Evolutionary conservation across 1,139 yeast genomes (phyloP), one percentile per base, ranked within the genome.

Genomic region (Entelexis paramagnoliae): DNA sequence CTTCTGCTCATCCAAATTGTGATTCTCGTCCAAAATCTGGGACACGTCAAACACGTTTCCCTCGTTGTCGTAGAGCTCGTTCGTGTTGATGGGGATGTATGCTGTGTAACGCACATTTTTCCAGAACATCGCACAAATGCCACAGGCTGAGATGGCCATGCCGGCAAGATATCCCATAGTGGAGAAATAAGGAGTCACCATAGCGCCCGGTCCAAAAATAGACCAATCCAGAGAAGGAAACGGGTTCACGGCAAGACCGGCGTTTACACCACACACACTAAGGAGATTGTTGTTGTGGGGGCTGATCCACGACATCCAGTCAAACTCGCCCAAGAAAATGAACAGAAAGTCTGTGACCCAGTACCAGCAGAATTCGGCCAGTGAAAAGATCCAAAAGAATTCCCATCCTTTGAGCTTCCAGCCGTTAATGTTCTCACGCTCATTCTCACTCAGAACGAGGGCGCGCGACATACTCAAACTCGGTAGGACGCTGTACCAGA

Each of bases 381-480:
- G 63, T 50, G 72, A 68, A 3, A 68, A 63, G 4, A 60, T 45
- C 48, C 59, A 59, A 52, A 61, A 60, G 17, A 58, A 52, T 44
- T 60, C 59, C 42, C 52, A 54, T 19, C 61, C 68, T 40, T 75
- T 67, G 17, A 74, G 65, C 32, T 57, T 65, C 77, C 78, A 73
- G 5, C 77, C 77, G 56, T 71, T 64, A 49, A 74, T 70, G 38
- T 58, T 65, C 60, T 71, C 76, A 51, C 70, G 69, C 55, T 66
- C 65, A 52, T 66, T 64, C 57, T 75, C 77, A 8, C 33, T 36
- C 50, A 66, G 65, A 58, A 75, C 62, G 49, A 80, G 68, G 5
- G 82, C 77, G 57, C 75, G 68, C 62, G 77, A 76, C 57, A 80
- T 64, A 16, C 83, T 79, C 28, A 80, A 62, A 5, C 75, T 71